These are phyloP conservation scores for Aureobasidium sp. DNA, from an alignment of 2,329 filamentous ascomycete species.

Conservation along the genomic window DNA sequence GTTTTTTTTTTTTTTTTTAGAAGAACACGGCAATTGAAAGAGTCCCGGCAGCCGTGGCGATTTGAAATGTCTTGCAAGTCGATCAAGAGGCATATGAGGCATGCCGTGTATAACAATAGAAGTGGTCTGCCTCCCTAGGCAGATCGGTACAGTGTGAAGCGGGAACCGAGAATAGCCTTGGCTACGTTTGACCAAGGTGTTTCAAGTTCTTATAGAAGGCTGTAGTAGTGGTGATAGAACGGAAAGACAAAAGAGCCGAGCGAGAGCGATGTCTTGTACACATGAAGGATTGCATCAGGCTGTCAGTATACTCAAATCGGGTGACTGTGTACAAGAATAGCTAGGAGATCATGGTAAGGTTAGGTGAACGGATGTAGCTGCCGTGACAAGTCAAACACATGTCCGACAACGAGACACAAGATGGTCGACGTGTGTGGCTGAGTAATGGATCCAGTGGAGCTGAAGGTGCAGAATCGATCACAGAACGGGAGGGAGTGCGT, in stretches of 20 bases:
- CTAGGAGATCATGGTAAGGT: background rate
- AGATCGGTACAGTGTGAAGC: background rate
- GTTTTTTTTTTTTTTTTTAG: no score
- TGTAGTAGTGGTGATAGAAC: background rate
- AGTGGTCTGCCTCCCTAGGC: background rate
- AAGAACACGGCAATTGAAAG: background rate
- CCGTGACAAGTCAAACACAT: conserved; percentile 9
- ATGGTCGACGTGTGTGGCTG: conserved; percentile 1
- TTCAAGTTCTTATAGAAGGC: conserved; percentile 2
- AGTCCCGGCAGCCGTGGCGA: background rate
- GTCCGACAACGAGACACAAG: conserved; percentile 1
- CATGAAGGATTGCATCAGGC: background rate
- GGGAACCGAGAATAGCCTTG: background rate
- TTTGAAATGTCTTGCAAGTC: background rate
- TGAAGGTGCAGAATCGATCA: background rate
- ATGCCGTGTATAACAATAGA: background rate
- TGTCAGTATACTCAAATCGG: background rate
- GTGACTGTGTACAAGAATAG: background rate
- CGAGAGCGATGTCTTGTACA: background rate
- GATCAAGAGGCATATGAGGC: background rate
- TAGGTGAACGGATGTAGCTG: background rate
- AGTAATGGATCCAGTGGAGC: conserved; percentile 1
- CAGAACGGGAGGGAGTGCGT: background rate
- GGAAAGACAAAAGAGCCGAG: background rate
- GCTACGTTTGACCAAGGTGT: background rate